Conservation (phyloP, 257 asterid species). For the Solanum clarkiae region DNA sequence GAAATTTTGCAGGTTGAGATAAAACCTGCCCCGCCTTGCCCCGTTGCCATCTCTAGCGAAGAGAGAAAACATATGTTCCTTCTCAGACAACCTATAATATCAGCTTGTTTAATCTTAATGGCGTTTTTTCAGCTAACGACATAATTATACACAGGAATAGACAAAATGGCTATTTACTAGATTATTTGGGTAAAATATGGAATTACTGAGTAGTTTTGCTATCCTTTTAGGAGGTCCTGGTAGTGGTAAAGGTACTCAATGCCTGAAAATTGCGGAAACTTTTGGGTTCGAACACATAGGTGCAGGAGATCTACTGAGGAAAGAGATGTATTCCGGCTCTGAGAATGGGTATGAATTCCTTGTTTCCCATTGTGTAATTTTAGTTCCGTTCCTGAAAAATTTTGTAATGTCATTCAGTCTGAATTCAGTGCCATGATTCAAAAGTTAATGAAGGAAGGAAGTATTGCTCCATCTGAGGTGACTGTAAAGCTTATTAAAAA, state of each 20-base stretch:
- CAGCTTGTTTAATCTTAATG: background rate
- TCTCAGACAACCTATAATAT: background rate
- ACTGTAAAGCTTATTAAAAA: constrained; percentile 62
- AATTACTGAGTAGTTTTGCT: constrained; percentile 6
- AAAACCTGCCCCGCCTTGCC: too few species aligned
- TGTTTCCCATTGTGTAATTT: background rate
- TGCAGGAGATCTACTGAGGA: constrained; percentile 93
- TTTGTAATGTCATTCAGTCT: background rate
- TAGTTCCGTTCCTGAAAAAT: background rate
- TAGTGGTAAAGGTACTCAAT: constrained; percentile 98
- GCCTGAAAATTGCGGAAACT: constrained; percentile 55
- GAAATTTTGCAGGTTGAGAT: too few species aligned
- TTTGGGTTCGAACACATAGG: constrained; percentile 88
- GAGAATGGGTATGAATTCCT: constrained; percentile 48
- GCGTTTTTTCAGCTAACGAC: background rate
- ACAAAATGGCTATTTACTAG: background rate
- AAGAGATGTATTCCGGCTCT: constrained; percentile 52
- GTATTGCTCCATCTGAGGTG: constrained; percentile 87
- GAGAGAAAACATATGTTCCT: background rate
- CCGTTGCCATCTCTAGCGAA: too few species aligned
- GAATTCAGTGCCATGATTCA: constrained; percentile 72
- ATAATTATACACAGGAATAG: background rate
- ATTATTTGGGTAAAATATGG: background rate
- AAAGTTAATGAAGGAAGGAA: constrained; percentile 69
- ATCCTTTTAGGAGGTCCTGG: constrained; percentile 87